Percentiles rank a stretch among this genome's conserved stretches.
Conservation (phyloP, 2,329 filamentous ascomycete genomes). For the Rhinocladiella mackenziei region DNA sequence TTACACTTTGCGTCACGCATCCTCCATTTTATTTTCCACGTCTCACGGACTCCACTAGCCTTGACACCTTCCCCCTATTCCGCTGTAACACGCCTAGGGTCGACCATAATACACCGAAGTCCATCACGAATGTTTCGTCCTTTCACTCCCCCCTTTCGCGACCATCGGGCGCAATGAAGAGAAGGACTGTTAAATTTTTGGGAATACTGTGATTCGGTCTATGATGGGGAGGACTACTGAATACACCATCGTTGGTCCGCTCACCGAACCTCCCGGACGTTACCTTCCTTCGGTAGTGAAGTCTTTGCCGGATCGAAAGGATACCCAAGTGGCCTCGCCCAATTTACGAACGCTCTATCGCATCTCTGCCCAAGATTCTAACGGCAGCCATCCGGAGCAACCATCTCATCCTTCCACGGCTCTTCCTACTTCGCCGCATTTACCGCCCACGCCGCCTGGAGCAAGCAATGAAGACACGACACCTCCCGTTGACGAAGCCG, state of each 20-base stretch:
- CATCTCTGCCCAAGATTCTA: slow-evolving; percentile 18
- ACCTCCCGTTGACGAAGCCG: slow-evolving; percentile 5
- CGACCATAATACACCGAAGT: slow-evolving; percentile 1
- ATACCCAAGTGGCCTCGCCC: slow-evolving; percentile 16
- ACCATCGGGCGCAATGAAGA: slow-evolving; percentile 17
- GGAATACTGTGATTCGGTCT: slow-evolving; percentile 2
- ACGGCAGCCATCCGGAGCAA: slow-evolving; percentile 4
- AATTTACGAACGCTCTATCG: slow-evolving; percentile 27
- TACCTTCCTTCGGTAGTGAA: slow-evolving; percentile 12
- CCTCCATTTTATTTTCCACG: slow-evolving; percentile 6
- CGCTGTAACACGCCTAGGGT: not conserved
- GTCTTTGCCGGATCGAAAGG: slow-evolving; percentile 19
- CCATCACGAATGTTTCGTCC: not conserved
- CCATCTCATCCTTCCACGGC: slow-evolving; percentile 10
- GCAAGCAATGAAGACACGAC: slow-evolving; percentile 16
- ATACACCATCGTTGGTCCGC: slow-evolving; percentile 26
- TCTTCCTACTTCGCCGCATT: slow-evolving; percentile 23
- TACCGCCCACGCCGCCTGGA: slow-evolving; percentile 28
- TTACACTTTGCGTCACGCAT: slow-evolving; percentile 18
- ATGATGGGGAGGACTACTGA: slow-evolving; percentile 21
- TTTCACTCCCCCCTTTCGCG: not conserved
- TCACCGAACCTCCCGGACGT: slow-evolving; percentile 5
- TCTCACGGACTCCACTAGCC: slow-evolving; percentile 3
- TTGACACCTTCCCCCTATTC: not conserved
- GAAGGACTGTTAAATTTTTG: slow-evolving; percentile 5